Evolutionary conservation across 73 alveolate genomes (phyloP).

Genomic region (Paraurostyla sp.): DNA sequence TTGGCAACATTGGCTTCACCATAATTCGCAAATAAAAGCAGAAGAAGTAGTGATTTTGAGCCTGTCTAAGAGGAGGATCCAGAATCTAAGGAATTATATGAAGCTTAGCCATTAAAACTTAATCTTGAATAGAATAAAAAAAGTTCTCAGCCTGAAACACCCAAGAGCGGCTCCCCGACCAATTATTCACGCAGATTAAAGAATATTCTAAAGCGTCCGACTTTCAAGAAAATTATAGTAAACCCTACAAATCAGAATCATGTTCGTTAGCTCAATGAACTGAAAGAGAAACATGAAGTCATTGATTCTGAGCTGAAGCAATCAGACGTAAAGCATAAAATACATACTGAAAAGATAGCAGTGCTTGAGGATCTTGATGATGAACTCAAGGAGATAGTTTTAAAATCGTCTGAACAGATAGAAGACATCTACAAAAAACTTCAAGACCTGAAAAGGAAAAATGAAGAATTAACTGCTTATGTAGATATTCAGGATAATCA

Average conservation of each 20-base stretch:
- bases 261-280: background rate
- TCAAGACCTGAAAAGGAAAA: background rate
- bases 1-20: background rate
- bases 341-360: slow-evolving; percentile 1
- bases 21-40: background rate
- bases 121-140: background rate
- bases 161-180: background rate
- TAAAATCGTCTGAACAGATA: background rate
- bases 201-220: background rate
- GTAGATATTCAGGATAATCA: background rate
- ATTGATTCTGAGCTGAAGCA: background rate
- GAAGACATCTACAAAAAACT: background rate
- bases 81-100: background rate
- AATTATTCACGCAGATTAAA: background rate
- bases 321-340: background rate
- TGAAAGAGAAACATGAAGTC: background rate
- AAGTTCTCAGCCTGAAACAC: background rate
- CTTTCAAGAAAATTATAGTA: slow-evolving; percentile 32
- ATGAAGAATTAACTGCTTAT: background rate
- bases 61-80: background rate
- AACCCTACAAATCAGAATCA: background rate
- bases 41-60: background rate
- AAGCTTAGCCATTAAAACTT: background rate
- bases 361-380: slow-evolving; percentile 44
- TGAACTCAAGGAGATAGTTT: slow-evolving; percentile 43